These are phyloP conservation scores for Avena sativa DNA, from an alignment of 176 grass and related monocot genomes.

Conservation along the genomic window DNA sequence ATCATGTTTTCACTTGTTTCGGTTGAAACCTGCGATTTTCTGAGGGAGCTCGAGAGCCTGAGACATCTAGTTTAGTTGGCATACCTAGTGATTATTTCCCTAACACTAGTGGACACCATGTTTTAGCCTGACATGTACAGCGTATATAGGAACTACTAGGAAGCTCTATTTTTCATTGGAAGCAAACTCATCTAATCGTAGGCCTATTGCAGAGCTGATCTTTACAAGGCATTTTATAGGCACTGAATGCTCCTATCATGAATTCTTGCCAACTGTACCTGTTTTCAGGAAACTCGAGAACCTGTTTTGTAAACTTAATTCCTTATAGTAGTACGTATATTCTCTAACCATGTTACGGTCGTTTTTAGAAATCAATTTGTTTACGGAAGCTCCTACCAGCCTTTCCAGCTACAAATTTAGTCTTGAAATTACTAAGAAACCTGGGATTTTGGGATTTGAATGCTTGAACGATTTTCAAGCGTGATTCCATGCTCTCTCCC, in stretches of 20 bases:
- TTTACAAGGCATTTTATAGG: not conserved
- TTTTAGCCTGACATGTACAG: conserved; percentile 4
- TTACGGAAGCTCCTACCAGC: not conserved
- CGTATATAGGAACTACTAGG: not conserved
- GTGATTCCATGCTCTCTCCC: no score
- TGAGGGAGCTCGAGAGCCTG: not conserved
- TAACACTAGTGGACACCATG: not conserved
- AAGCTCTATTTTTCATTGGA: not conserved
- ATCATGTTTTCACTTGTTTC: conserved; percentile 6
- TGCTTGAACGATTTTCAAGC: no score
- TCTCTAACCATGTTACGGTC: no score
- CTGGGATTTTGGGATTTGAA: no score
- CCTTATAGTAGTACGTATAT: no score
- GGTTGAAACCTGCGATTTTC: not conserved
- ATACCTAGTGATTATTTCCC: not conserved
- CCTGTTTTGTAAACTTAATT: no score
- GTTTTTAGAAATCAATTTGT: no score
- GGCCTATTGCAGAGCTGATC: no score
- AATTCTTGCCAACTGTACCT: not conserved
- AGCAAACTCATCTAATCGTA: not conserved
- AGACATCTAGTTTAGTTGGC: not conserved
- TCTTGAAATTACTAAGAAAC: no score
- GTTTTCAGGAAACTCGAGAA: not conserved
- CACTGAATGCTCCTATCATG: not conserved
- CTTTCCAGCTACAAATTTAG: no score